Conservation (phyloP, 257 asterid genomes). For the Salvia hispanica region DNA sequence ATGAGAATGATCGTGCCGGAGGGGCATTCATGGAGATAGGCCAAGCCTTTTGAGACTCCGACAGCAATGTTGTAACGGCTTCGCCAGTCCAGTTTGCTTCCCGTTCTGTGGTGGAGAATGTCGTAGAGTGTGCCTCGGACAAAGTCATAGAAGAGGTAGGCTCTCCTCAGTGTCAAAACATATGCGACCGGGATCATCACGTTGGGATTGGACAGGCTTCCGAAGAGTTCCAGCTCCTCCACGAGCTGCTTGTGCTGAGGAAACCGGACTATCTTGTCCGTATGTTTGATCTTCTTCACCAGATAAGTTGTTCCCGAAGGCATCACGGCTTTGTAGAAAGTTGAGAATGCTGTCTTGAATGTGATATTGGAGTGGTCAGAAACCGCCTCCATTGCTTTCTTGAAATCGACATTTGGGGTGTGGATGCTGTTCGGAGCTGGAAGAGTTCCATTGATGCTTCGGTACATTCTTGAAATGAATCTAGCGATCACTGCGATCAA, state of each 20-base stretch:
- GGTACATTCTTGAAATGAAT: constrained; percentile 51
- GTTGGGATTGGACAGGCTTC: constrained; percentile 63
- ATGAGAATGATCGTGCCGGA: constrained; percentile 47
- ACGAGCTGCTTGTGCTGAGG: constrained; percentile 62
- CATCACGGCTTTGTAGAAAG: constrained; percentile 76
- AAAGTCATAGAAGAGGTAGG: constrained; percentile 67
- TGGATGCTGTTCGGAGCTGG: constrained; percentile 68
- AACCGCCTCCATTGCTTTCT: constrained; percentile 59
- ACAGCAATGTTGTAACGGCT: constrained; percentile 80
- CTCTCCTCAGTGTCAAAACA: constrained; percentile 59
- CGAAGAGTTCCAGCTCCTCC: constrained; percentile 66
- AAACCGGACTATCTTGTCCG: constrained; percentile 57
- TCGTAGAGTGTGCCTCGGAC: constrained; percentile 62
- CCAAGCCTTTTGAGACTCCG: constrained; percentile 78
- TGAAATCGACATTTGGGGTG: constrained; percentile 62
- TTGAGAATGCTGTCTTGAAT: constrained; percentile 67
- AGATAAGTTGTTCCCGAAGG: constrained; percentile 65
- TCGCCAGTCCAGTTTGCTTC: constrained; percentile 57
- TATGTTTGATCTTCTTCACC: constrained; percentile 75
- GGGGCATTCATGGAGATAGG: constrained; percentile 67
- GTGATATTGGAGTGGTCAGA: constrained; percentile 47
- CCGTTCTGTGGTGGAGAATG: constrained; percentile 48
- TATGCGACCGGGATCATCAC: constrained; percentile 86
- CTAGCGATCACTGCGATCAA: constrained; percentile 28
- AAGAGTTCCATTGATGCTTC: constrained; percentile 47